Conservation (phyloP, 495 filamentous ascomycete species). For the Tuber umbilicatum region DNA sequence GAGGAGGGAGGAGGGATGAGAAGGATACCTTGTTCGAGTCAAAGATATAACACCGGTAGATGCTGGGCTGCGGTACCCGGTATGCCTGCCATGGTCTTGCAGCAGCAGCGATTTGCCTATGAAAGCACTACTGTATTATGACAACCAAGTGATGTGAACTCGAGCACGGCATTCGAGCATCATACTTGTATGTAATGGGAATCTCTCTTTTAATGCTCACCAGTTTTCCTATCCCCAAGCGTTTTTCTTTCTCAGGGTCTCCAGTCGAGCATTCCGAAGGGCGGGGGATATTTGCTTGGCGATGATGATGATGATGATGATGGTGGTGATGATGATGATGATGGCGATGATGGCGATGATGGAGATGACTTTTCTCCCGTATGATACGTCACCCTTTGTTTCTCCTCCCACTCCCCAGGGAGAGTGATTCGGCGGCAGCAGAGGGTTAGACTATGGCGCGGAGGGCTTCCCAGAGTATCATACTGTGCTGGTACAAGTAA, state of each 20-base stretch:
- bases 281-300: neutral
- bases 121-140: neutral
- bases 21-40: neutral
- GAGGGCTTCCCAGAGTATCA: neutral
- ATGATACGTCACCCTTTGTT: neutral
- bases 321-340: neutral
- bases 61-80: too few species aligned
- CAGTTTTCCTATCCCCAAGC: neutral
- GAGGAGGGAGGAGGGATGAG: neutral
- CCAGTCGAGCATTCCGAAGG: neutral
- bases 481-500: too few species aligned
- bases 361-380: neutral
- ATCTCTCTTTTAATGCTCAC: too few species aligned
- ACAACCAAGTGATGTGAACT: too few species aligned
- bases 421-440: neutral
- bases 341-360: neutral
- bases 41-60: too few species aligned
- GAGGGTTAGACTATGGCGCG: neutral
- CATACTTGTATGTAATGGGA: too few species aligned
- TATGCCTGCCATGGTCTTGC: neutral
- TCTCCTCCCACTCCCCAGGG: neutral
- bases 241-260: neutral
- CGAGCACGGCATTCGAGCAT: neutral
- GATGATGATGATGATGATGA: neutral
- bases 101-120: neutral